phyloP scores from a whole-genome alignment of 129 eudicot species.

The Silybum marianum region DNA sequence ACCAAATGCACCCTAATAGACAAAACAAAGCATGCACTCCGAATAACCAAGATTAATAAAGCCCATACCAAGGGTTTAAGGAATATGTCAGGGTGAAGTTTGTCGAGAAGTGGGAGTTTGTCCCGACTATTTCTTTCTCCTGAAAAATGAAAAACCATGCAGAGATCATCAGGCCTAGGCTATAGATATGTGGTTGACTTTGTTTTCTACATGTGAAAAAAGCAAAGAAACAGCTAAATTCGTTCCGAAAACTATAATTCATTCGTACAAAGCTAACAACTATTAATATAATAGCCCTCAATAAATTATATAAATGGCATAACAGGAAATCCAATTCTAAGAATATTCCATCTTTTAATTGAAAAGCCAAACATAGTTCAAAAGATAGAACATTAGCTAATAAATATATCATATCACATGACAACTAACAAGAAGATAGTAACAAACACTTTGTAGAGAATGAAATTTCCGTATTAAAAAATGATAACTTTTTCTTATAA shows the following conservation, averaged over 20 bases:
- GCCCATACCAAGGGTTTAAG: constrained; percentile 52
- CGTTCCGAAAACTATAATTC: neutral
- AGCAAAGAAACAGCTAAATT: neutral
- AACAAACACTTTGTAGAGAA: neutral
- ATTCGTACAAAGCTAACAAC: neutral
- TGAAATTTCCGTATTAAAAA: neutral
- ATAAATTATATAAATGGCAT: neutral
- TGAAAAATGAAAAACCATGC: constrained; percentile 32
- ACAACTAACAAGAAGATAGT: neutral
- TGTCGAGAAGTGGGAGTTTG: constrained; percentile 31
- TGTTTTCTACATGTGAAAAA: neutral
- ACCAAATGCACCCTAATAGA: neutral
- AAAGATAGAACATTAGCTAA: neutral
- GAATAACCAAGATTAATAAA: constrained; percentile 6
- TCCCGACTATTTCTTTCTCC: constrained; percentile 40
- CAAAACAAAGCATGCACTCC: neutral
- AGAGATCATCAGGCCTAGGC: constrained; percentile 9
- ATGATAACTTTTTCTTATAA: neutral
- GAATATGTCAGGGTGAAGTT: constrained; percentile 43
- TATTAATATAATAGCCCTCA: neutral
- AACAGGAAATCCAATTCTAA: neutral
- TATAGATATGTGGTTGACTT: constrained; percentile 6
- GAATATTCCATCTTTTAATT: neutral
- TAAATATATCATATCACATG: neutral
- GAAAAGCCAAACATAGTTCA: neutral